A percentile compares a stretch with the other conserved stretches of the same genome.
phyloP scores from a whole-genome alignment of 2,329 filamentous ascomycete genomes.

The Monosporascus sp. region DNA sequence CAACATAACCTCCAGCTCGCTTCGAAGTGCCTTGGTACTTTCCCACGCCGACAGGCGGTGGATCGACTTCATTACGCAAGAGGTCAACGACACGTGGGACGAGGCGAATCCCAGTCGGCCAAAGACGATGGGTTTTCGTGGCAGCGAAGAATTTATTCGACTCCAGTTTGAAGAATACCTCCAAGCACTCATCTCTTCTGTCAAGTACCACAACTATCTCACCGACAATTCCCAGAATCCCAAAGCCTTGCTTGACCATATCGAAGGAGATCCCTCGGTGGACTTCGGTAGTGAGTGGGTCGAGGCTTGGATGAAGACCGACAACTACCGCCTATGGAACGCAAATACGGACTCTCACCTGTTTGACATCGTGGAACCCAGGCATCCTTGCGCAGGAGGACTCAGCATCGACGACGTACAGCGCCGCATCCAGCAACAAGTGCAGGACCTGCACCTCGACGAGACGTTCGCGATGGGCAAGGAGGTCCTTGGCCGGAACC shows the following conservation, averaged over 20 bases:
- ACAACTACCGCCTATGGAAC: constrained; percentile 89
- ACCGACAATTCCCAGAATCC: constrained; percentile 48
- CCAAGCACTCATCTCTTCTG: constrained; percentile 76
- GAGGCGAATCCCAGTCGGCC: constrained; percentile 80
- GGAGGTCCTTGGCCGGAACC: constrained; percentile 80
- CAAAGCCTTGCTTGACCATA: constrained; percentile 55
- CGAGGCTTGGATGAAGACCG: constrained; percentile 78
- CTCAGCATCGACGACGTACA: constrained; percentile 93
- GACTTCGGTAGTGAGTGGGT: constrained; percentile 86
- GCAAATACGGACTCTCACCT: constrained; percentile 75
- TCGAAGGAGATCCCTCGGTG: constrained; percentile 75
- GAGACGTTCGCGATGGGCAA: constrained; percentile 78
- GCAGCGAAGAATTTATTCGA: constrained; percentile 95
- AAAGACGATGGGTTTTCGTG: constrained; percentile 91
- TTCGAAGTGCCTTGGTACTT: constrained; percentile 69
- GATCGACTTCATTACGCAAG: constrained; percentile 93
- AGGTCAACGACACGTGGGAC: constrained; percentile 95
- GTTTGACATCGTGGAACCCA: constrained; percentile 90
- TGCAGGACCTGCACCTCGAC: constrained; percentile 89
- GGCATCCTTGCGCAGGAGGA: constrained; percentile 88
- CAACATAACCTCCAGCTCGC: constrained; percentile 73
- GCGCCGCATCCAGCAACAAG: constrained; percentile 80
- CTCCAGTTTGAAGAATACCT: constrained; percentile 97
- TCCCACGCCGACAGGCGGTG: constrained; percentile 86
- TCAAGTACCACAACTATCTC: constrained; percentile 79